Evolutionary conservation across 768 basidiomycete genomes (phyloP).

Genomic region (Mycena vulgaris): DNA sequence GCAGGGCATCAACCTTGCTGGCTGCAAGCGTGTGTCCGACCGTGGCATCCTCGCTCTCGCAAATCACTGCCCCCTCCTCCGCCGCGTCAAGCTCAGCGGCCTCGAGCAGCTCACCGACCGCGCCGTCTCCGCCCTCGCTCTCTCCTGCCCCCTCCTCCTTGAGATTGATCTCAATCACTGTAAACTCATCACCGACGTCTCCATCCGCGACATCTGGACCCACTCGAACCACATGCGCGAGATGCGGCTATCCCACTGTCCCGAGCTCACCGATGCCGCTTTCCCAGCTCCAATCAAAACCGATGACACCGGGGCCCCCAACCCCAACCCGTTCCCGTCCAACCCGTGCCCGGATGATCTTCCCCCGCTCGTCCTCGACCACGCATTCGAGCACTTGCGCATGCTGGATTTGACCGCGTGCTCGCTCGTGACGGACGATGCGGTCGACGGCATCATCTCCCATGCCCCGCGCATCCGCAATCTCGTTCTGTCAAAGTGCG

Average conservation of each 20-base stretch:
- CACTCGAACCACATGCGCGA: constrained; percentile 90
- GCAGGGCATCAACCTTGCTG: constrained; percentile 93
- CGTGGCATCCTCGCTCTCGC: constrained; percentile 84
- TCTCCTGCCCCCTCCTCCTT: constrained; percentile 86
- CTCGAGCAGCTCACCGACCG: constrained; percentile 83
- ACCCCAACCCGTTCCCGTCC: constrained; percentile 62
- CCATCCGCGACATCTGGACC: constrained; percentile 89
- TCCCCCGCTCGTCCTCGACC: constrained; percentile 77
- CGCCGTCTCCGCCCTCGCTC: constrained; percentile 83
- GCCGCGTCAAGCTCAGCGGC: constrained; percentile 91
- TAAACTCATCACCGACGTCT: constrained; percentile 79
- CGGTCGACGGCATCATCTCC: constrained; percentile 85
- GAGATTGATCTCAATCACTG: constrained; percentile 96
- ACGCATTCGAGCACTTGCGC: constrained; percentile 86
- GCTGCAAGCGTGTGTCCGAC: constrained; percentile 88
- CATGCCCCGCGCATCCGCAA: constrained; percentile 90
- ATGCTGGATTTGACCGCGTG: constrained; percentile 96
- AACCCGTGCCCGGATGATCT: constrained; percentile 58
- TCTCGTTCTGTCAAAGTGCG: constrained; percentile 90
- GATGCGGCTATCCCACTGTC: constrained; percentile 87
- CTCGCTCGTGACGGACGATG: constrained; percentile 83
- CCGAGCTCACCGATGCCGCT: constrained; percentile 83
- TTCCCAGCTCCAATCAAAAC: constrained; percentile 81
- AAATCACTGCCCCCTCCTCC: constrained; percentile 78
- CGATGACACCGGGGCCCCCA: constrained; percentile 45